Evolutionary conservation across 2,329 filamentous ascomycete species (phyloP).

Genomic region (Fusarium duplospermum): DNA sequence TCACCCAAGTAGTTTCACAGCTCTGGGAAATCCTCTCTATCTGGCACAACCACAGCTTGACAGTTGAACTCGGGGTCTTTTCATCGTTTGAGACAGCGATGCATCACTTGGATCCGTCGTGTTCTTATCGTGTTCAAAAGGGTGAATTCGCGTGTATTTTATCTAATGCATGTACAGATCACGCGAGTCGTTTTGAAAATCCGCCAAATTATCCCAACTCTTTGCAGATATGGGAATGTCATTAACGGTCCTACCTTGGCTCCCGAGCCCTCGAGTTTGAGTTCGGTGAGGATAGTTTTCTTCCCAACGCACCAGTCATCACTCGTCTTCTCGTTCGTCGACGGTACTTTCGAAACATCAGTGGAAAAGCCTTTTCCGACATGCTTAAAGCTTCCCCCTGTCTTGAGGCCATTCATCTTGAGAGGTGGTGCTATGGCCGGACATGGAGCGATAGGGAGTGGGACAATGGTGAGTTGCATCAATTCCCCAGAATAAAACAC

Average conservation of each 20-base stretch:
- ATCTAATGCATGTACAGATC: neutral
- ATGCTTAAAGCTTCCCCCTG: conserved; percentile 1
- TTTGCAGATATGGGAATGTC: neutral
- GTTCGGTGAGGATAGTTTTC: neutral
- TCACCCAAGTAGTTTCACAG: neutral
- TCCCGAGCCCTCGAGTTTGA: neutral
- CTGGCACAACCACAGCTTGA: conserved; percentile 13
- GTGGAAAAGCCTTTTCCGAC: neutral
- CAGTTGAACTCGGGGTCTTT: conserved; percentile 24
- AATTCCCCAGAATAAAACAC: neutral
- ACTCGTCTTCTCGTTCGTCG: conserved; percentile 19
- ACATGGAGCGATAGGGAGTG: neutral
- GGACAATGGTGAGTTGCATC: neutral
- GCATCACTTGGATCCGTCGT: neutral
- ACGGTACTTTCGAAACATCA: conserved; percentile 10
- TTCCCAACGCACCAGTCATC: conserved; percentile 10
- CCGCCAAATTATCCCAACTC: neutral
- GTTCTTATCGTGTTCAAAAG: neutral
- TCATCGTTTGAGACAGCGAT: neutral
- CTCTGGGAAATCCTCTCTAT: conserved; percentile 22
- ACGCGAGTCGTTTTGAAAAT: conserved; percentile 4
- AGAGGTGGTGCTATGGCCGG: conserved; percentile 19
- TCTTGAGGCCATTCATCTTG: conserved; percentile 18
- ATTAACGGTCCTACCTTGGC: conserved; percentile 2
- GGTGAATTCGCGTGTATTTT: neutral